Evolutionary conservation across 2,329 filamentous ascomycete species (phyloP).

Genomic region (Ceratocystis eucalypticola): DNA sequence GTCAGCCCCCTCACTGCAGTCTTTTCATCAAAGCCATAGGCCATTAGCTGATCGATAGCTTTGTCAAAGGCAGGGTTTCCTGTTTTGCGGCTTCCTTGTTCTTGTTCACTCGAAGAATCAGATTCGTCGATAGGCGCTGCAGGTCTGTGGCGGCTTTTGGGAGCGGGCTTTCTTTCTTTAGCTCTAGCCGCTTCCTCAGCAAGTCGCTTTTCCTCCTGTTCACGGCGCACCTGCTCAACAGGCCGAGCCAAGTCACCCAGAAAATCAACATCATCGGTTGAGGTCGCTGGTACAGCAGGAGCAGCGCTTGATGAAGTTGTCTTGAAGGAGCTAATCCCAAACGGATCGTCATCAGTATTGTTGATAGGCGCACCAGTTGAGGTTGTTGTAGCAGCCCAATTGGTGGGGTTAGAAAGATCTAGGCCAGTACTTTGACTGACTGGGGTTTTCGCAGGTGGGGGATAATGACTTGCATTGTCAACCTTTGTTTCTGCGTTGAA

Average conservation of each 20-base stretch:
- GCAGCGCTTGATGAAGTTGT: slow-evolving; percentile 23
- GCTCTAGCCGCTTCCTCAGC: slow-evolving; percentile 18
- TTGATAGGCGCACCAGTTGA: slow-evolving; percentile 28
- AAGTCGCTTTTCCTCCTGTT: slow-evolving; percentile 24
- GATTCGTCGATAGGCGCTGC: slow-evolving; percentile 43
- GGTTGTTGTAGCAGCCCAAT: slow-evolving; percentile 35
- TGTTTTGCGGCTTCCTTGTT: not conserved
- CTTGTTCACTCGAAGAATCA: slow-evolving; percentile 32
- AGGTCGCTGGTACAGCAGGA: slow-evolving; percentile 20
- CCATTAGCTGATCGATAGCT: slow-evolving; percentile 75
- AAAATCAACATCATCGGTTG: slow-evolving; percentile 49
- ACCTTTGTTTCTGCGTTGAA: slow-evolving; percentile 54
- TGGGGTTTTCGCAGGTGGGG: slow-evolving; percentile 30
- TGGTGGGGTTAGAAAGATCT: slow-evolving; percentile 40
- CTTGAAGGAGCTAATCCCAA: slow-evolving; percentile 59
- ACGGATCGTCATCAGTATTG: slow-evolving; percentile 74
- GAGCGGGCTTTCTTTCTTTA: slow-evolving; percentile 25
- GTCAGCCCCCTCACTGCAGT: slow-evolving; percentile 69
- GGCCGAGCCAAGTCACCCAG: slow-evolving; percentile 51
- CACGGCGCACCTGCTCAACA: slow-evolving; percentile 47
- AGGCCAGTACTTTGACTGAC: slow-evolving; percentile 32
- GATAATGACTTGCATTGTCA: slow-evolving; percentile 52
- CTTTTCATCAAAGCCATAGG: slow-evolving; percentile 85
- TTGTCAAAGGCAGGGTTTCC: slow-evolving; percentile 42
- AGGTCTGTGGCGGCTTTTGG: slow-evolving; percentile 31